Conservation (phyloP, 2,329 filamentous ascomycete species). For the Teratosphaeria destructans region DNA sequence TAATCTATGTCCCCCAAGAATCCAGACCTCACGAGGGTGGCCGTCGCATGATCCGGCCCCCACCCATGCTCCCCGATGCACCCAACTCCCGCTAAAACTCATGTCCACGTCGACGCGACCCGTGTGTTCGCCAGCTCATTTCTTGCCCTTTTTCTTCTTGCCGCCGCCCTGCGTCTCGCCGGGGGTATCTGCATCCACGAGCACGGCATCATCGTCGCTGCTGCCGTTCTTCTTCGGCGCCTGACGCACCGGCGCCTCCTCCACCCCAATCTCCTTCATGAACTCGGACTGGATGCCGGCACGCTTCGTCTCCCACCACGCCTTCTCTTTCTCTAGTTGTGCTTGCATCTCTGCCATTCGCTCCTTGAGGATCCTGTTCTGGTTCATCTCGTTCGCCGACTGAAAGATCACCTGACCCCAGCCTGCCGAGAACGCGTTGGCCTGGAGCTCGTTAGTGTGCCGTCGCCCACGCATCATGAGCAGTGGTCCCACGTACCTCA, state of each 20-base stretch:
- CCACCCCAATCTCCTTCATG: constrained; percentile 70
- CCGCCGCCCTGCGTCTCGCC: constrained; percentile 31
- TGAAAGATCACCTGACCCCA: constrained; percentile 98
- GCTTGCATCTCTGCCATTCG: constrained; percentile 65
- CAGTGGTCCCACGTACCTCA: constrained; percentile 49
- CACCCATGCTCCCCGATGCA: background rate
- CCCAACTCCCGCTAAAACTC: background rate
- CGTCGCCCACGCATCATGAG: background rate
- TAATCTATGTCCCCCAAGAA: background rate
- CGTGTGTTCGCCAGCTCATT: constrained; percentile 28
- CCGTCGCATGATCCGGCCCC: background rate
- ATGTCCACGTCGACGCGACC: background rate
- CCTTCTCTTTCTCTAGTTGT: constrained; percentile 62
- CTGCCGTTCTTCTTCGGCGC: constrained; percentile 16
- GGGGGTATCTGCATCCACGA: constrained; percentile 57
- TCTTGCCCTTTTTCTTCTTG: constrained; percentile 55
- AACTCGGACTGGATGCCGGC: constrained; percentile 63
- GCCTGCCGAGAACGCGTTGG: constrained; percentile 75
- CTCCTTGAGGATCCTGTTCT: constrained; percentile 67
- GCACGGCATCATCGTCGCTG: constrained; percentile 64
- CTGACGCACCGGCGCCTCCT: constrained; percentile 15
- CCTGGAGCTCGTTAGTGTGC: constrained; percentile 41
- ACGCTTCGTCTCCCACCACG: constrained; percentile 86
- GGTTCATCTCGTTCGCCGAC: constrained; percentile 88
- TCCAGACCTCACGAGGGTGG: background rate